Evolutionary conservation across 108 stramenopile genomes (phyloP).

Genomic region (Skeletonema costatum): DNA sequence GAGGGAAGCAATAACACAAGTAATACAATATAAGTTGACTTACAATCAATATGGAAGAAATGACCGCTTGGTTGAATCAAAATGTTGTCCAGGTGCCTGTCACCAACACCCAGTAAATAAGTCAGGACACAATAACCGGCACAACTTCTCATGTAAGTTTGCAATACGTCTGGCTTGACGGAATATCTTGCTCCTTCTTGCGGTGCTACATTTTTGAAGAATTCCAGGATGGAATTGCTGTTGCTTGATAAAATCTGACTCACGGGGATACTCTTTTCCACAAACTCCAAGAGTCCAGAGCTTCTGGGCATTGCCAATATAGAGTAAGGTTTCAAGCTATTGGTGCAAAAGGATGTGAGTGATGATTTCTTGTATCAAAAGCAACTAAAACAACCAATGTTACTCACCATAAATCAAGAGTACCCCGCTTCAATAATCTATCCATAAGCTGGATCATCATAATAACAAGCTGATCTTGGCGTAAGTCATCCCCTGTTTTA

Average conservation of each 20-base stretch:
- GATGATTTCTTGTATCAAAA: conserved; percentile 29
- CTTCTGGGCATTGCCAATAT: conserved; percentile 90
- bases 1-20: too few relatives aligned
- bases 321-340: conserved; percentile 47
- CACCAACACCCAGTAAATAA: conserved; percentile 86
- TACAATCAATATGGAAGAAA: conserved; percentile 81
- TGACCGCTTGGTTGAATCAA: conserved; percentile 79
- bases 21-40: too few relatives aligned
- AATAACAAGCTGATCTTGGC: conserved; percentile 98
- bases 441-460: conserved; percentile 99
- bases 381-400: conserved; percentile 66
- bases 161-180: conserved; percentile 54
- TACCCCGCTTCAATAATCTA: conserved; percentile 91
- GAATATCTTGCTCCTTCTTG: conserved; percentile 64
- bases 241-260: conserved; percentile 88
- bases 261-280: conserved; percentile 88
- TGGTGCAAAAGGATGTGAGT: background rate
- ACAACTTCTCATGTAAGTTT: conserved; percentile 79
- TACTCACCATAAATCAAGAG: conserved; percentile 88
- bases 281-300: conserved; percentile 96
- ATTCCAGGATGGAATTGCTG: conserved; percentile 80
- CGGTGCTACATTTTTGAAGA: conserved; percentile 71
- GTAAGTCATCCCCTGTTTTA: conserved; percentile 98
- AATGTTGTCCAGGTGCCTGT: conserved; percentile 88
- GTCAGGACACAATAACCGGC: conserved; percentile 93